These are phyloP conservation scores for Penicillium alfredii DNA, from an alignment of 495 filamentous ascomycete species.

Conservation along the genomic window DNA sequence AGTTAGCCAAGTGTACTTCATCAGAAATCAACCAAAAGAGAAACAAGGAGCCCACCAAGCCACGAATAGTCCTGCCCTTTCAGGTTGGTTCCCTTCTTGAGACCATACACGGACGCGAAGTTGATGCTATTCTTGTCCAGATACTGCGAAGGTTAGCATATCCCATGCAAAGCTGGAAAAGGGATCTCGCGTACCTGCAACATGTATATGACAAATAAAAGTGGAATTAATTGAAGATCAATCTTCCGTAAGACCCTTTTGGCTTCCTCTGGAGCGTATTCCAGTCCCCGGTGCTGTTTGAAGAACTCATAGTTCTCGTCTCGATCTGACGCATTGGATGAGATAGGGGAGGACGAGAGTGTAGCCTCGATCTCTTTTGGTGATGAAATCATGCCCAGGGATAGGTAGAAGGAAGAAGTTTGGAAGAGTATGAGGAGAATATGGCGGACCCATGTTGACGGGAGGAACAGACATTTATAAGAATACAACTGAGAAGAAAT, in stretches of 20 bases:
- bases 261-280: conserved; percentile 42
- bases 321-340: conserved; percentile 10
- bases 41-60: conserved; percentile 27
- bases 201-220: conserved; percentile 52
- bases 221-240: conserved; percentile 48
- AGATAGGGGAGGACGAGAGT: conserved; percentile 5
- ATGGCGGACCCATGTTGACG: too few species aligned
- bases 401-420: not conserved
- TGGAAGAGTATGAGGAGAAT: not conserved
- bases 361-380: conserved; percentile 13
- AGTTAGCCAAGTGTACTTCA: not conserved
- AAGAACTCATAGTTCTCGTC: conserved; percentile 26
- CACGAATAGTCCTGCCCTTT: conserved; percentile 54
- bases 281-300: conserved; percentile 14
- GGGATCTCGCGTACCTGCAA: conserved; percentile 18
- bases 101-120: conserved; percentile 54
- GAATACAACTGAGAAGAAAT: not conserved
- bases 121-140: conserved; percentile 57
- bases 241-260: conserved; percentile 49
- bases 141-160: conserved; percentile 36
- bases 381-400: not conserved
- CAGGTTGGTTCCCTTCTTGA: conserved; percentile 46
- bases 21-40: not conserved
- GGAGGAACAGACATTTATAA: conserved; percentile 3
- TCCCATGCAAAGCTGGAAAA: not conserved